A percentile compares a stretch with the other conserved stretches of the same genome.
phyloP scores from a whole-genome alignment of 2,329 filamentous ascomycete species.

The Hirsutella minnesotensis region DNA sequence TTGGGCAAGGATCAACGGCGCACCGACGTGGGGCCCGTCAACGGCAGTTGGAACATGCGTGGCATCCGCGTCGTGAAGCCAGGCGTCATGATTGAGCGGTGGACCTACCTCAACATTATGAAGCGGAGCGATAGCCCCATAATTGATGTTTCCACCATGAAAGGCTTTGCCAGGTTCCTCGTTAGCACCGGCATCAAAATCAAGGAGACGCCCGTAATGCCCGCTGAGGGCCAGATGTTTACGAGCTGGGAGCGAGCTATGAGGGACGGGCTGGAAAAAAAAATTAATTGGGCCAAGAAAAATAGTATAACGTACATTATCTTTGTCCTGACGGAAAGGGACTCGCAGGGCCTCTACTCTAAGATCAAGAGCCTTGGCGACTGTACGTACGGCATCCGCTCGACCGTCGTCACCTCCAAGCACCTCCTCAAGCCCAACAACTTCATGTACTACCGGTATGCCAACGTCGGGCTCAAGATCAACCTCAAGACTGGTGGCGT shows the following conservation, averaged over 20 bases:
- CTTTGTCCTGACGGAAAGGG: constrained; percentile 42
- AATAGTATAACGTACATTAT: constrained; percentile 39
- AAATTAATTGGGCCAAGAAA: constrained; percentile 19
- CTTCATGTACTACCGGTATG: constrained; percentile 45
- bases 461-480: constrained; percentile 65
- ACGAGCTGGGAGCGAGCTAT: constrained; percentile 5
- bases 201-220: constrained; percentile 7
- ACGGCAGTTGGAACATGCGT: constrained; percentile 62
- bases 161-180: constrained; percentile 25
- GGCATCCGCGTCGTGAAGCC: constrained; percentile 42
- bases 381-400: constrained; percentile 53
- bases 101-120: constrained; percentile 36
- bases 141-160: constrained; percentile 13
- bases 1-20: constrained; percentile 11
- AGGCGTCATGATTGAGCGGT: constrained; percentile 31
- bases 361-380: constrained; percentile 59
- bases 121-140: constrained; percentile 5
- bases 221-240: constrained; percentile 5
- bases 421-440: constrained; percentile 22
- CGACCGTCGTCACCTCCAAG: constrained; percentile 45
- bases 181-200: constrained; percentile 27
- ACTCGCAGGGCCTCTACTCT: constrained; percentile 45
- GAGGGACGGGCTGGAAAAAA: constrained; percentile 11
- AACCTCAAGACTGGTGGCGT: constrained; percentile 69
- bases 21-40: constrained; percentile 18